A percentile compares a stretch with the other conserved stretches of the same genome.
These are phyloP conservation scores for Fusarium irregulare DNA, from an alignment of 2,329 filamentous ascomycete species.

Conservation along the genomic window DNA sequence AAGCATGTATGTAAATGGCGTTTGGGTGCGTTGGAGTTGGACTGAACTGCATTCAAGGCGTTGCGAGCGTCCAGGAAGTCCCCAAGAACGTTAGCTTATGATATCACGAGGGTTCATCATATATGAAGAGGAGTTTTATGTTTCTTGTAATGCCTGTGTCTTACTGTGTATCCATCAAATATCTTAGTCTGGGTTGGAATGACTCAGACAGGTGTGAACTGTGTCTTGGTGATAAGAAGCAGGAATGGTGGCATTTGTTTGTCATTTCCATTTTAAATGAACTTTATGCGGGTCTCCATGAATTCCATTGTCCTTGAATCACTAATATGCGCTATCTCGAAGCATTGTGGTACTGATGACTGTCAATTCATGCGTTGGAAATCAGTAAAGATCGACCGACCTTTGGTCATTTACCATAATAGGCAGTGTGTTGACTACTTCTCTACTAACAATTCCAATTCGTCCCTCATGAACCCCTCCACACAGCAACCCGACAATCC, in stretches of 20 bases:
- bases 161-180: conserved; percentile 1
- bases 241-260: conserved; percentile 25
- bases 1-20: conserved; percentile 44
- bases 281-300: neutral
- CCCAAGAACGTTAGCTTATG: conserved; percentile 39
- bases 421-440: conserved; percentile 32
- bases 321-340: neutral
- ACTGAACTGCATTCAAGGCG: conserved; percentile 50
- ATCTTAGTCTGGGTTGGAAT: neutral
- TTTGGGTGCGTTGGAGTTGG: conserved; percentile 50
- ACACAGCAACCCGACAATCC: conserved; percentile 16
- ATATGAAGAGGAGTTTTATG: conserved; percentile 42
- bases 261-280: conserved; percentile 7
- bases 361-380: neutral
- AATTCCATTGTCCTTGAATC: neutral
- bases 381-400: conserved; percentile 6
- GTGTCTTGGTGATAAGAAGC: conserved; percentile 12
- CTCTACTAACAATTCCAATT: neutral
- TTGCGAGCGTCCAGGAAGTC: conserved; percentile 39
- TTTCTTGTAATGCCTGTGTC: conserved; percentile 23
- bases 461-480: conserved; percentile 23
- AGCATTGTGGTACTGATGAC: neutral
- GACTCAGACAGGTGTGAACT: neutral
- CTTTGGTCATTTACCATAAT: conserved; percentile 14
- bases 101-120: conserved; percentile 42